Percentiles rank a stretch among this genome's conserved stretches.
These are phyloP conservation scores for Alternaria panax DNA, from an alignment of 2,329 filamentous ascomycete genomes.

Conservation along the genomic window DNA sequence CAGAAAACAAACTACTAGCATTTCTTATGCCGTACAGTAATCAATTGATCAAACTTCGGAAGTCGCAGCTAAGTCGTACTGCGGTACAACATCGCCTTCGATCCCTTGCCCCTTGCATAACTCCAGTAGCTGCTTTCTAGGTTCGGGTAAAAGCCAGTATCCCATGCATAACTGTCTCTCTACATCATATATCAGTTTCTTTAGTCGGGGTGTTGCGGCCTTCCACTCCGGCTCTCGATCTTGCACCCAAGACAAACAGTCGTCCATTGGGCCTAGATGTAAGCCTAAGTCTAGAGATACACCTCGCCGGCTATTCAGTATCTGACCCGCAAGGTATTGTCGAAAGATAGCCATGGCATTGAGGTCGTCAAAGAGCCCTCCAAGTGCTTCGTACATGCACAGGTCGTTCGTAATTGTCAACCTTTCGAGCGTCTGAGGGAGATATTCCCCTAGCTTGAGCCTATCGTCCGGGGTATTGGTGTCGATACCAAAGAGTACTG, in stretches of 20 bases:
- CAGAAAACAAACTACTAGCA: constrained; percentile 30
- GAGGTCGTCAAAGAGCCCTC: not conserved
- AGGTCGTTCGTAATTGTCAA: too few species aligned
- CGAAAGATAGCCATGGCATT: not conserved
- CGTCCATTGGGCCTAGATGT: too few species aligned
- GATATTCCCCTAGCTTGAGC: too few species aligned
- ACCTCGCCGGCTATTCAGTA: not conserved
- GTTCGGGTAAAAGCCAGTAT: not conserved
- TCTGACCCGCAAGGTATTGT: not conserved
- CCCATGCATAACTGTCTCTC: not conserved
- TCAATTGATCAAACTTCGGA: not conserved
- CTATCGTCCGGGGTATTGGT: not conserved
- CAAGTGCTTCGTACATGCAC: too few species aligned
- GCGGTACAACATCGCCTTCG: not conserved
- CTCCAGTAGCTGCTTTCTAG: not conserved
- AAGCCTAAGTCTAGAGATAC: too few species aligned
- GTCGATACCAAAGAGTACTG: not conserved
- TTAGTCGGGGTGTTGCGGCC: constrained; percentile 8
- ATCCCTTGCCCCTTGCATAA: not conserved
- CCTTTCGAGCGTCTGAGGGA: too few species aligned
- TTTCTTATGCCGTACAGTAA: not conserved
- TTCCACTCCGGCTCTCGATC: constrained; percentile 5
- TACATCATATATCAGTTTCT: constrained; percentile 7
- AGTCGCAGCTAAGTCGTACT: not conserved
- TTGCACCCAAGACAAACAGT: not conserved